Base-by-base conservation (phyloP, 768 basidiomycete species). In the Auricularia sp. region DNA sequence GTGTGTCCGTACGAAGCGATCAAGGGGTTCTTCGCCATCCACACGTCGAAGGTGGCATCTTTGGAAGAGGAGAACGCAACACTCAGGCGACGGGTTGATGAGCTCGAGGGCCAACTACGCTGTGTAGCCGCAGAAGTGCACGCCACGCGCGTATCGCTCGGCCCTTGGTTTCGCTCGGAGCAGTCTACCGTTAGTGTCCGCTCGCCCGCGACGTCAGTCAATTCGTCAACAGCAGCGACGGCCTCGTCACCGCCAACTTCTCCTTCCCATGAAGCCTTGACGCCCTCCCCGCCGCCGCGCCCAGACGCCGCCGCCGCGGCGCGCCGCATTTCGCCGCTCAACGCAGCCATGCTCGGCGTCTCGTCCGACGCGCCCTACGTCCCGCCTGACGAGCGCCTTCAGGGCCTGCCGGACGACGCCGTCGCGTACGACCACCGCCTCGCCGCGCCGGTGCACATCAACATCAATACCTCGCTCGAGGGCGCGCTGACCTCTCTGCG, bases 41-140 rank as follows among this genome's bases (percentile, higher is more conserved):
- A 82, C 67, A 69, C 71, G 4, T 54, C 65, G 14, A 73, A 72
- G 47, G 65, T 75, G 51, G 75, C 78, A 3, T 67, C 76, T 11
- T 75, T 91, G 3, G 76, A 78, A 45, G 79, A 84, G 64, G 89
- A 93, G 71, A 93, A 93, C 70, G 75, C 80, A 18, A 65, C 84
- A 8, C 79, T 94, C 18, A 82, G 83, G 34, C 79, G 81, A 67
- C 80, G 81, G 37, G 76, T 90, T 8, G 81, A 83, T 13, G 77
- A 79, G 0, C 74, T 90, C 24, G 89, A 92, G 70, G 79, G 79
- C 16, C 74, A 80, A 2, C 71, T 88, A 29, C 78, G 81, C 36
- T 72, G 73, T 3, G 75, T 85, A 70, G 79, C 79, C 62, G 79
- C 77, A 45, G 90, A 94, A 67, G 77, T 91, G 71, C 76, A 78